These are phyloP conservation scores for Xylaria palmicola DNA, from an alignment of 495 filamentous ascomycete genomes.

Conservation along the genomic window DNA sequence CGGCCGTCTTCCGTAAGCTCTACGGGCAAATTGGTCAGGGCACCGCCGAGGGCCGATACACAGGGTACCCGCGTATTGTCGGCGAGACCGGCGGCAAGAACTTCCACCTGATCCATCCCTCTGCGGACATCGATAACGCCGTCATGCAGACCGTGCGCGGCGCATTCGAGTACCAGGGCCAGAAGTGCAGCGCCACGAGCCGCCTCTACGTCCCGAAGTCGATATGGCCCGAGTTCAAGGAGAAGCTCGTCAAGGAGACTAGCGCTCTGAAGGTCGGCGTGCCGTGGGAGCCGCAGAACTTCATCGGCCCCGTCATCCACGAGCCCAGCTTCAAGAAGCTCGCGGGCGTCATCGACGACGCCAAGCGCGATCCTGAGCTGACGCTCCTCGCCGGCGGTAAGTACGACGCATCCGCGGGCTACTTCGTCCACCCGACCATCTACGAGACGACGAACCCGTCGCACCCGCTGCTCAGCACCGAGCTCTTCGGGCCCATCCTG, in stretches of 20 bases:
- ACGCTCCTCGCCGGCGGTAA: constrained; percentile 66
- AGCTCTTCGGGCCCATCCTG: constrained; percentile 78
- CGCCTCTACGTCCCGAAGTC: constrained; percentile 72
- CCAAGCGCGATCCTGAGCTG: constrained; percentile 63
- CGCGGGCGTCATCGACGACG: constrained; percentile 61
- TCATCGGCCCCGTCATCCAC: constrained; percentile 80
- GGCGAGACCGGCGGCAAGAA: constrained; percentile 92
- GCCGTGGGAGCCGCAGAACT: constrained; percentile 66
- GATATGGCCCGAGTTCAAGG: constrained; percentile 64
- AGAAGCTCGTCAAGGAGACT: constrained; percentile 62
- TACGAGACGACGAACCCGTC: constrained; percentile 60
- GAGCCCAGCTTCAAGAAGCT: constrained; percentile 69
- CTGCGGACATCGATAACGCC: constrained; percentile 73
- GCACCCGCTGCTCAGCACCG: constrained; percentile 65
- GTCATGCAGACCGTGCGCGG: constrained; percentile 79
- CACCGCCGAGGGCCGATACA: constrained; percentile 65
- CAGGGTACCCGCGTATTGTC: constrained; percentile 76
- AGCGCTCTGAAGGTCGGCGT: constrained; percentile 65
- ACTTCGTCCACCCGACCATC: constrained; percentile 71
- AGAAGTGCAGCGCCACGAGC: constrained; percentile 85
- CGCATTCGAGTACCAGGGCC: constrained; percentile 87
- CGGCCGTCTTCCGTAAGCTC: constrained; percentile 74
- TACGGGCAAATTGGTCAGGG: constrained; percentile 70
- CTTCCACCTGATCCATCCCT: constrained; percentile 77
- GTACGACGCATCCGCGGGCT: constrained; percentile 67